phyloP scores from a whole-genome alignment of 139 green algal species.

The Protoeuglena noctilucae region DNA sequence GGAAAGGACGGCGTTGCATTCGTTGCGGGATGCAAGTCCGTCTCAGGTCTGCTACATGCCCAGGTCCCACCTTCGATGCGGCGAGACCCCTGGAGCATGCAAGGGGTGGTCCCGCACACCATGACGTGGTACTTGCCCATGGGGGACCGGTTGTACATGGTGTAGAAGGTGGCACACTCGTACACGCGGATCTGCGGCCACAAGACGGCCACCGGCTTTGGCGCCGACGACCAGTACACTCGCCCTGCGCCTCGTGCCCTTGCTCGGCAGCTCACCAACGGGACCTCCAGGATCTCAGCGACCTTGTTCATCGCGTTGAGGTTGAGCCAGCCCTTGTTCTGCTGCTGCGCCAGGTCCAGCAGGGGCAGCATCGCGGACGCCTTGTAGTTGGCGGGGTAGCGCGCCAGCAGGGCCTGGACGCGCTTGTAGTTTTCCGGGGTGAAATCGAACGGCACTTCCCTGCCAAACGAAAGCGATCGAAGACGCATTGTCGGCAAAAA shows the following conservation, averaged over 20 bases:
- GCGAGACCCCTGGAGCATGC: slow-evolving; percentile 59
- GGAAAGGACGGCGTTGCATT: too few species aligned
- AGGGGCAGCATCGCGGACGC: not conserved
- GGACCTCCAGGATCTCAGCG: not conserved
- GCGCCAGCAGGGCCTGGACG: not conserved
- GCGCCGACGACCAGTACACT: slow-evolving; percentile 14
- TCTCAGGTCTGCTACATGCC: slow-evolving; percentile 25
- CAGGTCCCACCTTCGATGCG: slow-evolving; percentile 56
- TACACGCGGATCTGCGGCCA: slow-evolving; percentile 80
- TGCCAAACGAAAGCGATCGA: too few species aligned
- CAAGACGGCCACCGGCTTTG: slow-evolving; percentile 23
- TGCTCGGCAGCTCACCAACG: slow-evolving; percentile 3
- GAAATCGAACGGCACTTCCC: too few species aligned
- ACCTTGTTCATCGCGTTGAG: slow-evolving; percentile 84
- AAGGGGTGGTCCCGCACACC: slow-evolving; percentile 93
- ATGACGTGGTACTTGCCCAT: slow-evolving; percentile 96
- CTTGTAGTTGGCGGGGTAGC: not conserved
- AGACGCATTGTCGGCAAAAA: too few species aligned
- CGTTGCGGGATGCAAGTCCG: too few species aligned
- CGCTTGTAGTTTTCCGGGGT: not conserved
- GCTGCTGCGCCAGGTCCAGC: not conserved
- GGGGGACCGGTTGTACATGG: slow-evolving; percentile 96
- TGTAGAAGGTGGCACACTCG: slow-evolving; percentile 98
- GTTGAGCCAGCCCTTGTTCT: slow-evolving; percentile 80
- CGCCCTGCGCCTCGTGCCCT: slow-evolving; percentile 20